Percentiles rank a stretch among this genome's conserved stretches.
These are phyloP conservation scores for Penicillium paradoxum DNA, from an alignment of 495 filamentous ascomycete genomes.

Conservation along the genomic window DNA sequence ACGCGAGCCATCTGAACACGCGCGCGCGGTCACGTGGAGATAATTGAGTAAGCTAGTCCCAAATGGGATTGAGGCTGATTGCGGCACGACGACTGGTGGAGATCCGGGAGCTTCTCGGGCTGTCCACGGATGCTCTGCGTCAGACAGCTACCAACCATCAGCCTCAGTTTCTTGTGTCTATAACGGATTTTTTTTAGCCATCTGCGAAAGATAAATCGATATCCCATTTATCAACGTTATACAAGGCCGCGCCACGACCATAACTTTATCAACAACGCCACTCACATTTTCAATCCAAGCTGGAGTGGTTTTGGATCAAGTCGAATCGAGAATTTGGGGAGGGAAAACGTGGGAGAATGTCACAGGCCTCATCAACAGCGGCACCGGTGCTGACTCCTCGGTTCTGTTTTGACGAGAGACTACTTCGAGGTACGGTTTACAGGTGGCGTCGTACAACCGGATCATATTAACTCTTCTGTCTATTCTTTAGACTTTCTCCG, in stretches of 20 bases:
- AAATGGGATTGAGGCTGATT: background rate
- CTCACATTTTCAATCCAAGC: conserved; percentile 13
- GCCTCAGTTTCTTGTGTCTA: background rate
- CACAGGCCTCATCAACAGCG: conserved; percentile 47
- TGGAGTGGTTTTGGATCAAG: conserved; percentile 44
- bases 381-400: conserved; percentile 71
- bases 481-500: conserved; percentile 77
- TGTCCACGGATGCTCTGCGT: background rate
- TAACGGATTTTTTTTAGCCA: background rate
- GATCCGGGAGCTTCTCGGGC: background rate
- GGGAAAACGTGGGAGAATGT: conserved; percentile 47
- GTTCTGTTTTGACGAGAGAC: conserved; percentile 86
- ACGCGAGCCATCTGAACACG: background rate
- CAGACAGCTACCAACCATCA: background rate
- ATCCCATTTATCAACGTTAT: background rate
- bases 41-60: background rate
- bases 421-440: conserved; percentile 64
- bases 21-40: conserved; percentile 1
- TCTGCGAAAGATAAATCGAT: background rate
- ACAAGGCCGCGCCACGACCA: too few relatives aligned
- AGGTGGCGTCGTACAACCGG: background rate
- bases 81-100: background rate
- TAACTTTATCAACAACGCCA: background rate
- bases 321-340: conserved; percentile 18
- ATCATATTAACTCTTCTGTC: conserved; percentile 6